phyloP scores from a whole-genome alignment of 345 rosid genomes.

The Melaleuca alternifolia region DNA sequence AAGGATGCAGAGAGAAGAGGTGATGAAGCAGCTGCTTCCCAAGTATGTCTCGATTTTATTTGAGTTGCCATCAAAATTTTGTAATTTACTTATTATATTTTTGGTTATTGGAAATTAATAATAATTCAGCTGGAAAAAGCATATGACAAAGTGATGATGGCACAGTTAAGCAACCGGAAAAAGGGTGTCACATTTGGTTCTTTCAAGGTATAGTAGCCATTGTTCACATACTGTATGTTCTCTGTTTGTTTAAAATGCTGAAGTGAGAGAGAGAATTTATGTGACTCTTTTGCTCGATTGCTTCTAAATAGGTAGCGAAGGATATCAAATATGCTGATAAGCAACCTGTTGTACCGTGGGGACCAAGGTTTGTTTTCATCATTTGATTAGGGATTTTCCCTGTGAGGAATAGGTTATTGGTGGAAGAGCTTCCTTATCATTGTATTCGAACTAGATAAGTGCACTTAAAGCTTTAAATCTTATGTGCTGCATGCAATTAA shows the following conservation, averaged over 20 bases:
- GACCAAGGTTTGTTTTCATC: constrained; percentile 60
- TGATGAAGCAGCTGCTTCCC: constrained; percentile 73
- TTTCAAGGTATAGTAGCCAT: constrained; percentile 38
- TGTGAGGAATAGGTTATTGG: not conserved
- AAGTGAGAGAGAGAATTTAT: not conserved
- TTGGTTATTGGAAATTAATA: not conserved
- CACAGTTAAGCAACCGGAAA: constrained; percentile 67
- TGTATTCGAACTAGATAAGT: not conserved
- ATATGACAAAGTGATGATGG: constrained; percentile 94
- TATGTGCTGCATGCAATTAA: not conserved
- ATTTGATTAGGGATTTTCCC: not conserved
- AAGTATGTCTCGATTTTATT: constrained; percentile 23
- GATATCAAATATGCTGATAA: constrained; percentile 97
- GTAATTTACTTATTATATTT: not conserved
- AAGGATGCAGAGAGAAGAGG: constrained; percentile 79
- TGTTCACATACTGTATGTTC: not conserved
- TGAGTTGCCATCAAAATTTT: not conserved
- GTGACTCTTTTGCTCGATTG: not conserved
- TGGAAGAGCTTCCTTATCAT: not conserved
- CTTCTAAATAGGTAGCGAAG: constrained; percentile 66
- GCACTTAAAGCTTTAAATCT: not conserved
- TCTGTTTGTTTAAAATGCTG: not conserved
- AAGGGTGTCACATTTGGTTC: constrained; percentile 84
- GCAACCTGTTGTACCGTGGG: constrained; percentile 95
- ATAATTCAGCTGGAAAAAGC: constrained; percentile 82